phyloP scores from a whole-genome alignment of 208 protist species.

The Trypanosoma conorhini region DNA sequence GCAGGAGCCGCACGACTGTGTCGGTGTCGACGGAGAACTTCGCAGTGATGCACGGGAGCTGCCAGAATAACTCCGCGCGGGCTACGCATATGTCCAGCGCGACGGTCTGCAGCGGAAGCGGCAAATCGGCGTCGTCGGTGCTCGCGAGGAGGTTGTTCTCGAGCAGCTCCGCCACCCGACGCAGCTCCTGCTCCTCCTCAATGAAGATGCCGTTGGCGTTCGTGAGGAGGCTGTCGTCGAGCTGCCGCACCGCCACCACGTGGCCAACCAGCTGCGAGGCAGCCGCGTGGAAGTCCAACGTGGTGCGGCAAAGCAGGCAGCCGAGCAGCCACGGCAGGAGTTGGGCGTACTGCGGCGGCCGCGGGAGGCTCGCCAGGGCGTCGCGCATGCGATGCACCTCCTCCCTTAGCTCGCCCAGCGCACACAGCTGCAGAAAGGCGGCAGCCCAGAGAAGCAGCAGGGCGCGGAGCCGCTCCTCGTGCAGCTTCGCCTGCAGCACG shows the following conservation, averaged over 20 bases:
- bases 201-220: slow-evolving; percentile 69
- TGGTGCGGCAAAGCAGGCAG: slow-evolving; percentile 37
- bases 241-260: slow-evolving; percentile 11
- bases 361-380: not conserved
- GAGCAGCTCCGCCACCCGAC: slow-evolving; percentile 38
- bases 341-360: not conserved
- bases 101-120: slow-evolving; percentile 29
- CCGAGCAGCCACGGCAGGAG: slow-evolving; percentile 33
- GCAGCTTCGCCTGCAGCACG: not conserved
- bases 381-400: slow-evolving; percentile 4
- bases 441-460: slow-evolving; percentile 20
- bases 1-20: slow-evolving; percentile 15
- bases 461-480: slow-evolving; percentile 17
- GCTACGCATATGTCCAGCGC: slow-evolving; percentile 31
- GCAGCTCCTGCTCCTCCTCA: slow-evolving; percentile 45
- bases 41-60: slow-evolving; percentile 14
- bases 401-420: slow-evolving; percentile 19
- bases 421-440: slow-evolving; percentile 15
- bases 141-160: slow-evolving; percentile 34
- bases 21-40: slow-evolving; percentile 14
- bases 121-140: slow-evolving; percentile 41
- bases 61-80: slow-evolving; percentile 32
- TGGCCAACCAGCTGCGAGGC: slow-evolving; percentile 18
- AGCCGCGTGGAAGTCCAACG: slow-evolving; percentile 34
- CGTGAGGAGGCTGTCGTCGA: slow-evolving; percentile 25